A percentile compares a stretch with the other conserved stretches of the same genome.
Evolutionary conservation across 2,329 filamentous ascomycete genomes (phyloP).

Genomic region (Xylariaceae sp.): DNA sequence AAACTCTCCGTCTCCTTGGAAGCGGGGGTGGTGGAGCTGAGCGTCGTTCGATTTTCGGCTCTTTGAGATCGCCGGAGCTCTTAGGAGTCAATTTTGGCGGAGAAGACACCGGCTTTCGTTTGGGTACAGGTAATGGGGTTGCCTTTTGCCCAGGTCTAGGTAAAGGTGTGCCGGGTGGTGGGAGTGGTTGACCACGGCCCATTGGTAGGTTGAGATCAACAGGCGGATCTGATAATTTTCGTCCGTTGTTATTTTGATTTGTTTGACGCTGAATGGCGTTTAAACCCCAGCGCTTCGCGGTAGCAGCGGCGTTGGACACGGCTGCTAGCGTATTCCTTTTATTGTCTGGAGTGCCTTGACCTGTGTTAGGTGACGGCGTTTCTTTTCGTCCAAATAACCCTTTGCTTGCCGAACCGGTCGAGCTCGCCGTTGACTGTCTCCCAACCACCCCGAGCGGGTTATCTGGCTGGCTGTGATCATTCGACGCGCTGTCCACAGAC

Average conservation of each 20-base stretch:
- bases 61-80: conserved; percentile 19
- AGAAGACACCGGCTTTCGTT: conserved; percentile 26
- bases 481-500: conserved; percentile 25
- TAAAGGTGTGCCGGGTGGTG: conserved; percentile 31
- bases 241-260: conserved; percentile 26
- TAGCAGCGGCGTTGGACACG: conserved; percentile 30
- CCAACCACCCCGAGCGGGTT: conserved; percentile 24
- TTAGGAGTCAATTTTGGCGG: conserved; percentile 21
- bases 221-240: conserved; percentile 29
- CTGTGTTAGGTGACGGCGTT: conserved; percentile 15
- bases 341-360: conserved; percentile 20
- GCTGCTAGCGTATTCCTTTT: conserved; percentile 30
- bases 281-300: conserved; percentile 32
- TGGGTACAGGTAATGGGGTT: conserved; percentile 24
- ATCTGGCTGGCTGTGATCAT: conserved; percentile 13
- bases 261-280: conserved; percentile 30
- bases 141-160: conserved; percentile 28
- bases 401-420: conserved; percentile 24
- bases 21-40: conserved; percentile 26
- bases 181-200: conserved; percentile 32
- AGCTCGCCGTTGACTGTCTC: conserved; percentile 25
- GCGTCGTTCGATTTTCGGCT: conserved; percentile 25
- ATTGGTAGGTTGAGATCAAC: conserved; percentile 32
- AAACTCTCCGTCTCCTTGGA: conserved; percentile 29
- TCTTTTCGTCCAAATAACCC: conserved; percentile 30